These are phyloP conservation scores for Rhodocollybia butyracea DNA, from an alignment of 768 basidiomycete species.

Conservation along the genomic window DNA sequence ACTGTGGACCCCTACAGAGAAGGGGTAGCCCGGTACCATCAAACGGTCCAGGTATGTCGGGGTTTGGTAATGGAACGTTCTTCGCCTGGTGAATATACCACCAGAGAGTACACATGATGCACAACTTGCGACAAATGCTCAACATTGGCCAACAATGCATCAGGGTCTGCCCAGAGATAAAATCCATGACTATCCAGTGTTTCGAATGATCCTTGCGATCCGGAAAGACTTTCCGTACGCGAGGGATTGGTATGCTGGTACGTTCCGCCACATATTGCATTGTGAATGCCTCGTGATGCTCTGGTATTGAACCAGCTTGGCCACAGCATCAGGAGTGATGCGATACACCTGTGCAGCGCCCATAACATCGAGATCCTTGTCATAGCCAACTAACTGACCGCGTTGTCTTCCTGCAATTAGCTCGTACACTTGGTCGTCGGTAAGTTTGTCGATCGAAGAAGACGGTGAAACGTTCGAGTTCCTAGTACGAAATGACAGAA, in stretches of 20 bases:
- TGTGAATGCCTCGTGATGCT: background rate
- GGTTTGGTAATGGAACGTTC: constrained; percentile 4
- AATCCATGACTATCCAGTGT: constrained; percentile 23
- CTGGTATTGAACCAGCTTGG: background rate
- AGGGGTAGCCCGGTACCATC: constrained; percentile 12
- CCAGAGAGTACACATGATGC: constrained; percentile 17
- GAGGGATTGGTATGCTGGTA: constrained; percentile 16
- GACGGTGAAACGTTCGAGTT: no score
- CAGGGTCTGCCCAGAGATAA: constrained; percentile 18
- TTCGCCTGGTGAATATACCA: constrained; percentile 22
- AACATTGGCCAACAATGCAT: constrained; percentile 16
- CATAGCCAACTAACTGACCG: no score
- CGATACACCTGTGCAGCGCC: constrained; percentile 1
- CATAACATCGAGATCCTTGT: background rate
- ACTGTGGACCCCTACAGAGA: background rate
- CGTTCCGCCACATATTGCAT: background rate
- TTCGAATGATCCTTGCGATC: background rate
- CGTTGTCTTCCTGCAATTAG: no score
- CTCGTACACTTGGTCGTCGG: no score
- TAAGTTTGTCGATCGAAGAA: no score
- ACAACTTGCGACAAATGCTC: constrained; percentile 12
- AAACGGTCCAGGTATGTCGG: constrained; percentile 19
- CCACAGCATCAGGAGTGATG: background rate
- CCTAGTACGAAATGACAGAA: no score
- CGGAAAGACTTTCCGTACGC: constrained; percentile 12